Base-by-base conservation (phyloP, 2,329 filamentous ascomycete genomes). In the Talaromyces marneffei region DNA sequence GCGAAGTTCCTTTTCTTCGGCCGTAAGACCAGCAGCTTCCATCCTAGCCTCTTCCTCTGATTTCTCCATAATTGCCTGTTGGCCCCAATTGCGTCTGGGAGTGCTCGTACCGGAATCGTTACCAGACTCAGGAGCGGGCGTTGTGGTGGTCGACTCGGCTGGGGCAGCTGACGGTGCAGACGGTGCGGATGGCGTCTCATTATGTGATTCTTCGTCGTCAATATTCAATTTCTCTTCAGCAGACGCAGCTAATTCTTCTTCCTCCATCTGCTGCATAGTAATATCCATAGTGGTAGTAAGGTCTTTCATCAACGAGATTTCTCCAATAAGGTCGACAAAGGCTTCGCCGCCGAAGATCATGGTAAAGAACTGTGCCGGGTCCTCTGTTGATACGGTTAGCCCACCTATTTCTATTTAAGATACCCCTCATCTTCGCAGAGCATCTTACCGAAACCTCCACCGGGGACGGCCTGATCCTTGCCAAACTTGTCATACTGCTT, bases 221-320 rank as follows among this genome's bases (percentile, higher is more conserved):
- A 79, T 70, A 59, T 80, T 71, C 6, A 79, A 66, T 42, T 80
- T 79, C 63, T 76, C 73, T 61, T 79, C 78, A n/a, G 80, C 79
- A 2, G 79, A 79, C 16, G 83, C 81, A 4, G 82, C 83, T 39
- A 82, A 79, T 29, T 81, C 86, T 64, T 88, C 86, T 67, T 89
- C 88, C 69, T 91, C 90, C 74, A 86, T 85, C 64, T 87, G 87
- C 60, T 90, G 83, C 87, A 92, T 93, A 20, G 91, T 92, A 67
- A 99, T 97, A 71, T 99, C 94, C 93, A 99, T 97, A 48, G 92
- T 96, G 71, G 92, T 91, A 18, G 93, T 97, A 59, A 99, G 83
- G 72, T 99, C 94, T 80, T 97, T 97, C 90, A 99, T 97, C 62
- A 99, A 85, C 56, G 91, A 94, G 68, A 99, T 96, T 82, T 99